Base-by-base conservation (phyloP, 83 land plant species). In the Picea abies region DNA sequence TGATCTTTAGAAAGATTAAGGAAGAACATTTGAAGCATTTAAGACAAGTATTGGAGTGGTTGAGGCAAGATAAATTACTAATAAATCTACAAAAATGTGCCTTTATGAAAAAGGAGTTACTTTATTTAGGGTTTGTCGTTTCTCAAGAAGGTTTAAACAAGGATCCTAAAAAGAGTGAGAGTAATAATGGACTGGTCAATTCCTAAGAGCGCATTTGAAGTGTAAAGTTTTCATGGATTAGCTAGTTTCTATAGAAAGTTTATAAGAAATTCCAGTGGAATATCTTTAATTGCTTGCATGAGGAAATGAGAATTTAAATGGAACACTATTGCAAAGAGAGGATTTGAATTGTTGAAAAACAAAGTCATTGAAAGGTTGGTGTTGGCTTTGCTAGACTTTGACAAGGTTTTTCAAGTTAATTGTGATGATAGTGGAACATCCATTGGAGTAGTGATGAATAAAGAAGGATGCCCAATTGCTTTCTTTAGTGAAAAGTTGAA, bases 91-190 rank as follows among this genome's bases (percentile, higher is more conserved):
- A 17, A n/a, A 63, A 63, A 4, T 63, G 66, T 20, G 5, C 1
- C 19, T 63, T 63, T 20, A 63, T 63, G 25, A 72, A 72, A 29
- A 2, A 14, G 20, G 49, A 72, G 20, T 29, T 86, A 26, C 1
- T 63, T 5, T 85, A 76, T 65, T 70, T 82, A 37, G 84, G 84
- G 9, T 85, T 35, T 85, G 68, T 82, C 16, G 66, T 85, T 5
- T 23, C 44, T 58, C 5, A 37, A 17, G n/a, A 79, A 3, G 85
- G 82, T 0, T 20, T 84, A 8, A 14, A 68, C 3, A 0, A 26
- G 29, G 29, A 26, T 26, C 29, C 29, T 26, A 26, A 26, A 76
- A 23, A 82, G 70, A 35, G 68, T 82, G 6, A 8, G 8, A 58
- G 72, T 70, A 4, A 80, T 83, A 20, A 16, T 26, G 29, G 82